Percentiles rank a stretch among this genome's conserved stretches.
Evolutionary conservation across 2,329 filamentous ascomycete species (phyloP).

Genomic region (Arachnomyces sp.): DNA sequence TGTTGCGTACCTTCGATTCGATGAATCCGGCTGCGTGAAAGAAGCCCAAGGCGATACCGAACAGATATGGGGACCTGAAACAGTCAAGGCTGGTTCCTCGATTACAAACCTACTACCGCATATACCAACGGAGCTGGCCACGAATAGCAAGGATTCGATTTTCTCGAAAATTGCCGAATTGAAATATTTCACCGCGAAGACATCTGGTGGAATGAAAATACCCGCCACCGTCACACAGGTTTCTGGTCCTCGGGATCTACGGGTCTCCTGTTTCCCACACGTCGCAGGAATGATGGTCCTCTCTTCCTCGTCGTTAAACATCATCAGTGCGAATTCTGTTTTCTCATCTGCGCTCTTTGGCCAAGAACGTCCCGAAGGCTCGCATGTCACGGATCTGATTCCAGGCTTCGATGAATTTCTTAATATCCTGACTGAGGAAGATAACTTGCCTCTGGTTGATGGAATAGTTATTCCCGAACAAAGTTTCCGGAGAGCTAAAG

Average conservation of each 20-base stretch:
- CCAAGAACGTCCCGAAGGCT: constrained; percentile 71
- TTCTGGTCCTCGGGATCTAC: constrained; percentile 60
- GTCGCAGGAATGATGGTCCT: constrained; percentile 95
- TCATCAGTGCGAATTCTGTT: constrained; percentile 89
- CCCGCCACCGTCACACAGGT: constrained; percentile 73
- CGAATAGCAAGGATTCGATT: constrained; percentile 63
- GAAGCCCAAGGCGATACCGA: constrained; percentile 66
- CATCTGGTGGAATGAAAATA: constrained; percentile 63
- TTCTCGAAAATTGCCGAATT: constrained; percentile 64
- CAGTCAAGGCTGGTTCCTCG: constrained; percentile 59
- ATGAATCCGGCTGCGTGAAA: constrained; percentile 66
- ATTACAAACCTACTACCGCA: constrained; percentile 71
- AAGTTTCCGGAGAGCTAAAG: constrained; percentile 82
- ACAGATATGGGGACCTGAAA: constrained; percentile 74
- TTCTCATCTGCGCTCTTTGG: constrained; percentile 92
- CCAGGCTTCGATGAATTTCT: constrained; percentile 82
- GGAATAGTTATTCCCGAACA: constrained; percentile 97
- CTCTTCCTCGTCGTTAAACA: constrained; percentile 64
- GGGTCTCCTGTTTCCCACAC: constrained; percentile 89
- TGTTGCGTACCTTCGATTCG: constrained; percentile 65
- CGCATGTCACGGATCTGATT: constrained; percentile 69
- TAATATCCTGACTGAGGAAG: constrained; percentile 72
- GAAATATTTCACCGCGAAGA: constrained; percentile 78
- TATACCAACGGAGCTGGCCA: constrained; percentile 63
- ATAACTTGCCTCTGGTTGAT: constrained; percentile 73